Percentiles rank a stretch among this genome's conserved stretches.
Conservation (phyloP, 495 filamentous ascomycete genomes). For the Pseudomonodictys pantanalensis region DNA sequence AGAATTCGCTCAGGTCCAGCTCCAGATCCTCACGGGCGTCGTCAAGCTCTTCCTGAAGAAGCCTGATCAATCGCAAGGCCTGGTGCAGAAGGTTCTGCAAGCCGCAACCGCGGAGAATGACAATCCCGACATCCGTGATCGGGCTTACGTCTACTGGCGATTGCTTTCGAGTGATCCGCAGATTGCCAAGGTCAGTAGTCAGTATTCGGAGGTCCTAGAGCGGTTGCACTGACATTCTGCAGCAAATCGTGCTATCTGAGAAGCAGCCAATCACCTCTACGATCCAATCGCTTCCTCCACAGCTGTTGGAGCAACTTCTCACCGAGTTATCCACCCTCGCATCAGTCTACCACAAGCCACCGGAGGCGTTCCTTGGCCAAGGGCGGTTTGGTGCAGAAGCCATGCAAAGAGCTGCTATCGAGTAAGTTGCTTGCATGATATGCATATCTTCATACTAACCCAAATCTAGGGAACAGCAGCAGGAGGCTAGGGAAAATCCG, state of each 20-base stretch:
- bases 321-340: constrained; percentile 91
- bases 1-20: constrained; percentile 88
- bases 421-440: constrained; percentile 48
- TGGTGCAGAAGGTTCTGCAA: constrained; percentile 92
- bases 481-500: constrained; percentile 90
- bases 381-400: constrained; percentile 91
- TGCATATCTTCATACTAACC: constrained; percentile 21
- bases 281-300: constrained; percentile 78
- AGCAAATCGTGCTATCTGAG: constrained; percentile 88
- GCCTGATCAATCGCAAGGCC: constrained; percentile 77
- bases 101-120: constrained; percentile 90
- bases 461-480: constrained; percentile 66
- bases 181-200: constrained; percentile 65
- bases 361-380: constrained; percentile 92
- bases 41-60: constrained; percentile 98
- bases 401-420: constrained; percentile 92
- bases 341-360: constrained; percentile 98
- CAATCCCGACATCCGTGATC: constrained; percentile 94
- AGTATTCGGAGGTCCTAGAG: background rate
- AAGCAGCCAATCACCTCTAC: constrained; percentile 94
- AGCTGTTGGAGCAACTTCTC: constrained; percentile 81
- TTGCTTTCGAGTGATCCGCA: constrained; percentile 89
- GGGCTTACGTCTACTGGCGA: constrained; percentile 98
- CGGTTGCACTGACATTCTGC: constrained; percentile 20
- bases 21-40: constrained; percentile 93